Conservation (phyloP, 352 stramenopile species). For the Pythium dissotocum region DNA sequence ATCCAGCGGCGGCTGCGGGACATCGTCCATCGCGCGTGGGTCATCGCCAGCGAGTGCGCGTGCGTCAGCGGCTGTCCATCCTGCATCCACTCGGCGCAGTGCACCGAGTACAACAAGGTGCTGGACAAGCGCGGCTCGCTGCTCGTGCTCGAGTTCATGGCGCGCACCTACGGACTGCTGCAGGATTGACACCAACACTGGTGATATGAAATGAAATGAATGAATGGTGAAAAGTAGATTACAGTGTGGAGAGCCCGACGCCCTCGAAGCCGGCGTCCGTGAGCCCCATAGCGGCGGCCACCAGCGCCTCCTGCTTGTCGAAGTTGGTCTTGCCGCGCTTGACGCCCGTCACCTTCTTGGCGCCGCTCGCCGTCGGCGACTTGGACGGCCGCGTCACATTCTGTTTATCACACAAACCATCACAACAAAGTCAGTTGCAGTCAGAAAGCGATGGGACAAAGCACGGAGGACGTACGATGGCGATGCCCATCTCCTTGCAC, state of each 20-base stretch:
- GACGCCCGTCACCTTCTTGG: constrained; percentile 29
- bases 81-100: constrained; percentile 86
- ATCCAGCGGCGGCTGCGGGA: constrained; percentile 63
- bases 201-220: not conserved
- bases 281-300: constrained; percentile 62
- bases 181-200: not conserved
- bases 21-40: constrained; percentile 56
- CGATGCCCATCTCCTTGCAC: constrained; percentile 71
- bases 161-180: not conserved
- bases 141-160: constrained; percentile 64
- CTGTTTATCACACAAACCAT: constrained; percentile 26
- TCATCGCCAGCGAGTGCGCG: constrained; percentile 73
- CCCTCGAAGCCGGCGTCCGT: constrained; percentile 53
- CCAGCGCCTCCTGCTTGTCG: constrained; percentile 45
- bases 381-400: constrained; percentile 55
- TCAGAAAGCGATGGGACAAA: not conserved
- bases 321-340: constrained; percentile 27
- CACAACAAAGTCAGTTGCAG: constrained; percentile 12
- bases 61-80: constrained; percentile 83
- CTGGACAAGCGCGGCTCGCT: constrained; percentile 82
- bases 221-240: constrained; percentile 11
- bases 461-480: constrained; percentile 41
- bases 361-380: constrained; percentile 43
- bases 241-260: constrained; percentile 65
- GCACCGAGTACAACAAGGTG: constrained; percentile 90